Base-by-base conservation (phyloP, 163 green algal species). In the Scenedesmus sp. region DNA sequence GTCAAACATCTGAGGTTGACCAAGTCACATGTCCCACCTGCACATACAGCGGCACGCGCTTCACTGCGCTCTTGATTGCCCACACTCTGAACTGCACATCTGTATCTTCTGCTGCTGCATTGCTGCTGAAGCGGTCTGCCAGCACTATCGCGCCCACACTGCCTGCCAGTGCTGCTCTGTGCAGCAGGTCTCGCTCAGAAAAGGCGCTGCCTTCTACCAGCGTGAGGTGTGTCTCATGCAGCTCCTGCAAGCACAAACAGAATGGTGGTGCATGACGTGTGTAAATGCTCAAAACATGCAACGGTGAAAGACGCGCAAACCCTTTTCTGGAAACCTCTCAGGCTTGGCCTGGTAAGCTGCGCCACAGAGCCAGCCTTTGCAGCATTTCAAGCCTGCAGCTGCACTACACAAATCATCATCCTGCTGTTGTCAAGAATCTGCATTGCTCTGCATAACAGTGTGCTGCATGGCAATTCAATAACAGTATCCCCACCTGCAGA, bases 1-100 rank as follows among this genome's bases (percentile, higher is more conserved):
- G 59, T 15, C 59, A 64, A 64, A 64, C 8, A 64, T 10, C 59
- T 64, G 10, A n/a, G 13, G 20, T 20, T 13, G 23, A 20, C 73
- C 3, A 20, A 12, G 73, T n/a, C 23, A 9, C 60, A 23, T 4
- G 46, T 26, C 66, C 10, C 46, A 95, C 94, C 92, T 99, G 97
- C 62, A 98, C 97, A 79, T 96, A 98, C 59, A 99, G 92, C 10
- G 97, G 97, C 52, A 98, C 95, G 13, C 90, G 94, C 92, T 97
- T 98, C 79, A 96, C 98, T 94, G 97, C 98, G 90, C 87, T 94
- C 92, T 98, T 98, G 85, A 97, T 92, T 20, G 97, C 96, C 97
- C 97, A 98, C 79, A 98, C 95, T 73, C 98, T 95, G 93, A 99
- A 99, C 82, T 98, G 93, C 4, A 99, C 95, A 82, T 94, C 94